These are phyloP conservation scores for Cladosporium halotolerans DNA, from an alignment of 2,329 filamentous ascomycete species.

Conservation along the genomic window DNA sequence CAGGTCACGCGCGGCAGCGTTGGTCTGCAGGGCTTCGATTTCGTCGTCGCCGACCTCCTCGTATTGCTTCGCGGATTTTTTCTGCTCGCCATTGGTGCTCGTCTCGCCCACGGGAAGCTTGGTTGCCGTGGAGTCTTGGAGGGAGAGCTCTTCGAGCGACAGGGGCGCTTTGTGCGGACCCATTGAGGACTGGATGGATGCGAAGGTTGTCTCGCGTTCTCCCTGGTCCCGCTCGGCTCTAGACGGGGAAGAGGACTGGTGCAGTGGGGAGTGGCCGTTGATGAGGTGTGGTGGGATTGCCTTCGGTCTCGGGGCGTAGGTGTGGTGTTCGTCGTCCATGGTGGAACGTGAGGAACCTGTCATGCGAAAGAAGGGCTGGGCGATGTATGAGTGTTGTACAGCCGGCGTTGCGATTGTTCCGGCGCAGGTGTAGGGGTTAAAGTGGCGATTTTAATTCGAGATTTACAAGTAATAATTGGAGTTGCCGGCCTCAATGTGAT, in stretches of 20 bases:
- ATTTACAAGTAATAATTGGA: constrained; percentile 30
- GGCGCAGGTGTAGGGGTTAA: no score
- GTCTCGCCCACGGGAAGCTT: neutral
- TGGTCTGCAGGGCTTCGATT: constrained; percentile 23
- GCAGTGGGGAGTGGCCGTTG: constrained; percentile 50
- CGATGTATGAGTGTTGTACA: neutral
- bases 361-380: neutral
- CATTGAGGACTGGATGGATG: constrained; percentile 55
- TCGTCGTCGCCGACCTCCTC: constrained; percentile 43
- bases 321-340: constrained; percentile 40
- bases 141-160: constrained; percentile 34
- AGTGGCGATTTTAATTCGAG: no score
- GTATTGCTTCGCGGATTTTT: constrained; percentile 21
- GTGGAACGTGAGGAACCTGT: constrained; percentile 3
- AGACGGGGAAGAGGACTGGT: constrained; percentile 31
- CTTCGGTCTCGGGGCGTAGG: constrained; percentile 35
- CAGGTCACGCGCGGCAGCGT: constrained; percentile 41
- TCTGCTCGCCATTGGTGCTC: constrained; percentile 7
- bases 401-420: neutral
- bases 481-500: constrained; percentile 28
- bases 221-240: constrained; percentile 43
- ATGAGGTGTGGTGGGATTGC: constrained; percentile 52
- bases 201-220: constrained; percentile 52
- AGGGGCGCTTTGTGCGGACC: constrained; percentile 41
- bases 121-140: neutral